Percentiles rank a stretch among this genome's conserved stretches.
Evolutionary conservation across 805 yeast species (phyloP).

Genomic region (Lipomyces orientalis): DNA sequence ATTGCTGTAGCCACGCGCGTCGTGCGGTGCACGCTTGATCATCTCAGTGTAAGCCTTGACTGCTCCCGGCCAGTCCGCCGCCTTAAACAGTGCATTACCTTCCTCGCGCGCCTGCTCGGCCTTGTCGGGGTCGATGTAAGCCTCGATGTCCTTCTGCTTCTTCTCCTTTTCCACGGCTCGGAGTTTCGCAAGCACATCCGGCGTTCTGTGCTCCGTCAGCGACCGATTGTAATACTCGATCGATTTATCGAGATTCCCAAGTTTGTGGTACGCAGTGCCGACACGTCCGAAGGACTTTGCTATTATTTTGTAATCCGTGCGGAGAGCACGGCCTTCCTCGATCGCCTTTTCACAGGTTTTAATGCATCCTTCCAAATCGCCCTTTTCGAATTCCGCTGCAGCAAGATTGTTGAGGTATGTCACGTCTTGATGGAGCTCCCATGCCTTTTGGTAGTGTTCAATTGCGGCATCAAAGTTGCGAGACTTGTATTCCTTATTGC

Average conservation of each 20-base stretch:
- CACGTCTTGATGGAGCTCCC: slow-evolving; percentile 78
- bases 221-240: slow-evolving; percentile 84
- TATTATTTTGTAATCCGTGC: slow-evolving; percentile 89
- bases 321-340: slow-evolving; percentile 84
- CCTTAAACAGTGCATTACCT: slow-evolving; percentile 88
- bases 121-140: slow-evolving; percentile 84
- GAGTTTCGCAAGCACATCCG: slow-evolving; percentile 86
- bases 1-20: slow-evolving; percentile 95
- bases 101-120: slow-evolving; percentile 94
- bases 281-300: slow-evolving; percentile 94
- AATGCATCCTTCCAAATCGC: slow-evolving; percentile 85
- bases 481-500: slow-evolving; percentile 83
- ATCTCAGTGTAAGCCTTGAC: slow-evolving; percentile 94
- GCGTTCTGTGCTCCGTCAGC: slow-evolving; percentile 95
- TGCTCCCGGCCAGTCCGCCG: slow-evolving; percentile 96
- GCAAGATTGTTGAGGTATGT: slow-evolving; percentile 95
- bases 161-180: slow-evolving; percentile 85
- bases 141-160: slow-evolving; percentile 75
- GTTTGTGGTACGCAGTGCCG: slow-evolving; percentile 80
- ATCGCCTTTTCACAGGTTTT: slow-evolving; percentile 80
- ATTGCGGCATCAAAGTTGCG: slow-evolving; percentile 94
- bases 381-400: slow-evolving; percentile 97
- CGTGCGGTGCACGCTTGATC: slow-evolving; percentile 95
- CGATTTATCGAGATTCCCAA: slow-evolving; percentile 73
- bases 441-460: slow-evolving; percentile 82